phyloP scores from a whole-genome alignment of 345 rosid genomes.

The Rhodamnia argentea region DNA sequence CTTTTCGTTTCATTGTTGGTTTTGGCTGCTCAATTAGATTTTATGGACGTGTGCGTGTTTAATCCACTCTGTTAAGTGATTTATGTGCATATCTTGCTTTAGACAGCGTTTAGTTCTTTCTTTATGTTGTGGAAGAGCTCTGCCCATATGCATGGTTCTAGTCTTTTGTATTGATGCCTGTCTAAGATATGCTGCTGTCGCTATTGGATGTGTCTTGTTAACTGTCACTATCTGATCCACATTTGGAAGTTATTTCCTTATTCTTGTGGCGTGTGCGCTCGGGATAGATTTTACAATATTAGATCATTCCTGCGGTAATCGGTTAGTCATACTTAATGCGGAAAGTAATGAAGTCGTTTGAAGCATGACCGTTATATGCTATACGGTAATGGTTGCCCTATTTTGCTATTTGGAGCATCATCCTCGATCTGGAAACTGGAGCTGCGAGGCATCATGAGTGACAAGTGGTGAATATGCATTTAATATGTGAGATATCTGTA shows the following conservation, averaged over 20 bases:
- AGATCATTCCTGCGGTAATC: background rate
- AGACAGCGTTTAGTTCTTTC: background rate
- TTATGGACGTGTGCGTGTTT: background rate
- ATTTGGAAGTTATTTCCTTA: background rate
- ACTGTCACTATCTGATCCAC: background rate
- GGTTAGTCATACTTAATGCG: background rate
- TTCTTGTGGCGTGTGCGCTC: background rate
- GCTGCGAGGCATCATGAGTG: background rate
- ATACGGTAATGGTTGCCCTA: background rate
- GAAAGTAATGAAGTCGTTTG: background rate
- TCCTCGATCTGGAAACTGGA: background rate
- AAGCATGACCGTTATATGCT: background rate
- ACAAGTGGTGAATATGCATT: background rate
- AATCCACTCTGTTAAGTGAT: background rate
- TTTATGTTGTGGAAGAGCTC: background rate
- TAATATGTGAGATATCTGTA: background rate
- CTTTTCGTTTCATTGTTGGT: background rate
- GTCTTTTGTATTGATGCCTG: background rate
- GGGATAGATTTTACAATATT: background rate
- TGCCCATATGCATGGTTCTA: background rate
- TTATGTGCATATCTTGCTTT: background rate
- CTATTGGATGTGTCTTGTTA: background rate
- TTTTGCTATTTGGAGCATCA: background rate
- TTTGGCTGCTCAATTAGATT: background rate
- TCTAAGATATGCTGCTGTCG: background rate